Evolutionary conservation across 192 early-diverging fungal genomes (phyloP).

Genomic region (Phycomyces blakesleeanus): DNA sequence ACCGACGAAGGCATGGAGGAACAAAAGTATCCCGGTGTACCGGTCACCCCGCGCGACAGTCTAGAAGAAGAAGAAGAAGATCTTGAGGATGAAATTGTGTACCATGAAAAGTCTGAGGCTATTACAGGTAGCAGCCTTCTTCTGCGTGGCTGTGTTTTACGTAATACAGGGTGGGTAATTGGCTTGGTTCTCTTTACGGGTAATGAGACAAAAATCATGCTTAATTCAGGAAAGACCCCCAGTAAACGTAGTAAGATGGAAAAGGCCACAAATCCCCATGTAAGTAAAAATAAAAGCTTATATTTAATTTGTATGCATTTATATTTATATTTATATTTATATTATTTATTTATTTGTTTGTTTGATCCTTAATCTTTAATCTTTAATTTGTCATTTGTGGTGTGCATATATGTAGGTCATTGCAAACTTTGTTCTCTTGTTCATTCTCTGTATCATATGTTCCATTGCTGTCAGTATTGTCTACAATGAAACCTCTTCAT

Average conservation of each 20-base stretch:
- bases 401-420: constrained; percentile 52
- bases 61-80: background rate
- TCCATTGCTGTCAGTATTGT: constrained; percentile 65
- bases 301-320: too few species aligned
- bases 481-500: constrained; percentile 46
- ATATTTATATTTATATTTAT: too few species aligned
- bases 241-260: constrained; percentile 67
- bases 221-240: constrained; percentile 71
- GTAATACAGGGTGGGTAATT: constrained; percentile 76
- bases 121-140: constrained; percentile 64
- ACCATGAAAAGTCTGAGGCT: constrained; percentile 37
- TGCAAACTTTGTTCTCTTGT: constrained; percentile 78
- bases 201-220: constrained; percentile 70
- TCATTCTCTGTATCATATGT: constrained; percentile 69
- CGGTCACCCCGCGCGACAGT: background rate
- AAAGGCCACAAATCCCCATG: constrained; percentile 67
- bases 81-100: background rate
- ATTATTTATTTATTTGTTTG: too few species aligned
- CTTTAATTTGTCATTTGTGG: too few species aligned
- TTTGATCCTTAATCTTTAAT: too few species aligned
- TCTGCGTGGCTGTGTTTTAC: constrained; percentile 65
- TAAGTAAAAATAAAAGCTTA: constrained; percentile 16
- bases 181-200: constrained; percentile 73
- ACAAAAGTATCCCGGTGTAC: background rate
- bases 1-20: background rate